Percentiles rank a stretch among this genome's conserved stretches.
Evolutionary conservation across 1,284 basidiomycete genomes (phyloP).

Genomic region (Apiotrichum laibachii): DNA sequence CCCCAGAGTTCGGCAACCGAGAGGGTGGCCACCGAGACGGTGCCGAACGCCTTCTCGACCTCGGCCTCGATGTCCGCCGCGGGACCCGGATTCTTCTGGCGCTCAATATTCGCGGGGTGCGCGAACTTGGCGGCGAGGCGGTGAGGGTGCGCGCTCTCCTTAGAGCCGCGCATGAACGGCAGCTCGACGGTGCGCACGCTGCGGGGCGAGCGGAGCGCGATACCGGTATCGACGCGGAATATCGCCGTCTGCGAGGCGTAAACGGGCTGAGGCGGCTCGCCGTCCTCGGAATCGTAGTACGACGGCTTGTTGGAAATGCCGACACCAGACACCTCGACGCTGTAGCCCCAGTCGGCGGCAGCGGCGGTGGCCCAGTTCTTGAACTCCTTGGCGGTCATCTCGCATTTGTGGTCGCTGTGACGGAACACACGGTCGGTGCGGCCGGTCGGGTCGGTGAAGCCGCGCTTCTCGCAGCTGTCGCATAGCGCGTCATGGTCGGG

Average conservation of each 20-base stretch:
- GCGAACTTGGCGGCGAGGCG: slow-evolving; percentile 57
- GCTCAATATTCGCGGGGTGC: slow-evolving; percentile 49
- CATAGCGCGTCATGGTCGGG: slow-evolving; percentile 60
- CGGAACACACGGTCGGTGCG: slow-evolving; percentile 62
- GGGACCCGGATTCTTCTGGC: slow-evolving; percentile 47
- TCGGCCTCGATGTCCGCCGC: slow-evolving; percentile 57
- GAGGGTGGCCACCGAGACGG: slow-evolving; percentile 52
- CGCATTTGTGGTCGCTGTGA: slow-evolving; percentile 84
- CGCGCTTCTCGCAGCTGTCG: slow-evolving; percentile 47
- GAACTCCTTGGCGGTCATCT: slow-evolving; percentile 85
- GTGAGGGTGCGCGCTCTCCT: slow-evolving; percentile 34
- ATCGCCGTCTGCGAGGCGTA: slow-evolving; percentile 71
- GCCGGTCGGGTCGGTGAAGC: slow-evolving; percentile 71
- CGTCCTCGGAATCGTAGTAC: slow-evolving; percentile 40
- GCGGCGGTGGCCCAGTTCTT: slow-evolving; percentile 61
- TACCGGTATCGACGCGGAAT: slow-evolving; percentile 56
- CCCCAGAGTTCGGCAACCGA: slow-evolving; percentile 70
- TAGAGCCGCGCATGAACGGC: slow-evolving; percentile 47
- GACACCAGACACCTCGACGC: slow-evolving; percentile 47
- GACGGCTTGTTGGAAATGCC: slow-evolving; percentile 48
- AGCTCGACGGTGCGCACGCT: slow-evolving; percentile 47
- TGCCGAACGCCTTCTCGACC: slow-evolving; percentile 59
- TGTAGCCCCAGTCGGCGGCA: slow-evolving; percentile 67
- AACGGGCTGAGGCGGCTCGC: slow-evolving; percentile 34
- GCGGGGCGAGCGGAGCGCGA: slow-evolving; percentile 48